Conservation (phyloP, 805 yeast species). For the Metschnikowia kofuensis region DNA sequence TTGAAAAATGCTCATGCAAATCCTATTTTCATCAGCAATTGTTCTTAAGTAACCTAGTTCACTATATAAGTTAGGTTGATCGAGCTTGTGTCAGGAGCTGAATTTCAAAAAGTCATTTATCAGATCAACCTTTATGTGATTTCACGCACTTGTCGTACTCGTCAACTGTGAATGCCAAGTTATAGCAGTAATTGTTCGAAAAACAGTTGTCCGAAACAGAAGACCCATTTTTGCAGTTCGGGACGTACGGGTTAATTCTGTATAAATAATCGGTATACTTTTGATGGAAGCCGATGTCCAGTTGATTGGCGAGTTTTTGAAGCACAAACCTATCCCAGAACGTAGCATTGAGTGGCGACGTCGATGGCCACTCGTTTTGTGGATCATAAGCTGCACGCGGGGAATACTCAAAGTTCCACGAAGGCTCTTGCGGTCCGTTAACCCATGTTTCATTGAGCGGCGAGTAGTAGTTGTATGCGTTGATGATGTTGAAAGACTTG, state of each 20-base stretch:
- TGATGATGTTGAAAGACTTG: slow-evolving; percentile 56
- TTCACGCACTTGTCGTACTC: slow-evolving; percentile 13
- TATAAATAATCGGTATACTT: slow-evolving; percentile 46
- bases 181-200: slow-evolving; percentile 17
- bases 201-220: slow-evolving; percentile 12
- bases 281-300: slow-evolving; percentile 46
- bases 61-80: too few species aligned
- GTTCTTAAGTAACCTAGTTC: too few species aligned
- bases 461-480: slow-evolving; percentile 58
- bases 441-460: slow-evolving; percentile 55
- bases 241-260: slow-evolving; percentile 55
- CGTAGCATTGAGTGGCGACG: slow-evolving; percentile 61
- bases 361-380: slow-evolving; percentile 52
- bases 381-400: slow-evolving; percentile 58
- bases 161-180: slow-evolving; percentile 16
- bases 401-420: slow-evolving; percentile 63
- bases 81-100: too few species aligned
- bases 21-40: too few species aligned
- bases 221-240: slow-evolving; percentile 25
- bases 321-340: slow-evolving; percentile 62
- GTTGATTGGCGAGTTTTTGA: slow-evolving; percentile 34
- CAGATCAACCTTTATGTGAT: neutral
- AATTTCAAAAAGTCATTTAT: too few species aligned
- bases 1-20: too few species aligned
- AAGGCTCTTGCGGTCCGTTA: slow-evolving; percentile 54